Evolutionary conservation across 2,329 filamentous ascomycete species (phyloP).

Genomic region (Westerdykella aurantiaca): DNA sequence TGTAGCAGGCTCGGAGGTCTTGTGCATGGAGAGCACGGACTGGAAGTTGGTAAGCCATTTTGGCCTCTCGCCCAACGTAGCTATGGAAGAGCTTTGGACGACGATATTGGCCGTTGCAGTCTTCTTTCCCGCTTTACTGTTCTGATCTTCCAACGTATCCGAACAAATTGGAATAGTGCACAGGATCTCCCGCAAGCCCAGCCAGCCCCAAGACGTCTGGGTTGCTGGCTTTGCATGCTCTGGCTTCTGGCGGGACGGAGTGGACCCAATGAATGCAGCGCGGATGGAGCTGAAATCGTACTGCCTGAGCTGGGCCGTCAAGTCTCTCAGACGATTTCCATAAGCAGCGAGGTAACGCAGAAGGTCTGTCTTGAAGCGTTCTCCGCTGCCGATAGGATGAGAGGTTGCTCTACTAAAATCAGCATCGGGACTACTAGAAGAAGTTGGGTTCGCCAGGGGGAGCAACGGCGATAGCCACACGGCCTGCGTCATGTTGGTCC

Average conservation of each 20-base stretch:
- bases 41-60: slow-evolving; percentile 63
- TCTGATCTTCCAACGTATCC: no score
- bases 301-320: slow-evolving; percentile 53
- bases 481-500: slow-evolving; percentile 81
- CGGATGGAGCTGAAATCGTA: slow-evolving; percentile 67
- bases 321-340: slow-evolving; percentile 49
- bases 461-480: slow-evolving; percentile 73
- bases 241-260: slow-evolving; percentile 61
- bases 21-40: slow-evolving; percentile 23
- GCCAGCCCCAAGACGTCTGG: slow-evolving; percentile 71
- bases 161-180: slow-evolving; percentile 37
- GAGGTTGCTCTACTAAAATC: background rate
- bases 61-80: slow-evolving; percentile 65
- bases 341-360: slow-evolving; percentile 68
- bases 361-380: slow-evolving; percentile 69
- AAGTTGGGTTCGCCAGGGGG: slow-evolving; percentile 38
- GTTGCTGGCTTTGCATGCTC: slow-evolving; percentile 38
- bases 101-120: slow-evolving; percentile 42
- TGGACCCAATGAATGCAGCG: slow-evolving; percentile 70
- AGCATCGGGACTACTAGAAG: background rate
- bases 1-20: background rate
- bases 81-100: slow-evolving; percentile 72
- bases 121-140: slow-evolving; percentile 7
- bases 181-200: slow-evolving; percentile 58
- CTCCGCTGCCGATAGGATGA: slow-evolving; percentile 53